Conservation (phyloP, 768 basidiomycete genomes). For the Kwoniella heveanensis region DNA sequence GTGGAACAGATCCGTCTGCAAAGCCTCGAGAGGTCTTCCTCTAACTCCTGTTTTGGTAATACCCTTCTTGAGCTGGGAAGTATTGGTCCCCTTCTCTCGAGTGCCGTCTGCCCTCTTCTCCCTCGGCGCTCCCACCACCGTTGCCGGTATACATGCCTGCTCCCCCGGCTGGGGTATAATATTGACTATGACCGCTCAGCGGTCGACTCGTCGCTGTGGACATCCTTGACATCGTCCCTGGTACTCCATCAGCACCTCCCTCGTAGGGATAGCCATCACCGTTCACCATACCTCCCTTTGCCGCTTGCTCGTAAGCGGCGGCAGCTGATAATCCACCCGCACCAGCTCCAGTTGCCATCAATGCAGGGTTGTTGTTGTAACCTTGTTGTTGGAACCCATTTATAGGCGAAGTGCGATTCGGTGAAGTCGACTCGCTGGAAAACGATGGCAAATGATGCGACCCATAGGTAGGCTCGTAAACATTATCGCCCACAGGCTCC, state of each 20-base stretch:
- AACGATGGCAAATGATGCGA: conserved; percentile 19
- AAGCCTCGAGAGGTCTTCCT: too few species aligned
- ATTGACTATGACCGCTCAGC: conserved; percentile 20
- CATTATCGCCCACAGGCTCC: conserved; percentile 32
- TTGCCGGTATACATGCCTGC: not conserved
- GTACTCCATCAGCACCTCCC: not conserved
- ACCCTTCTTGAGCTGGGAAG: not conserved
- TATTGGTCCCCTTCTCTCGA: not conserved
- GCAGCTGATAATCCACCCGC: conserved; percentile 9
- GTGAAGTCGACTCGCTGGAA: conserved; percentile 5
- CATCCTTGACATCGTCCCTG: conserved; percentile 9
- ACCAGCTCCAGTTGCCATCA: not conserved
- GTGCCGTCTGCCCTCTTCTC: not conserved
- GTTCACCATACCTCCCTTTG: conserved; percentile 14
- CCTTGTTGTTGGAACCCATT: conserved; percentile 1
- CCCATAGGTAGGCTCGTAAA: conserved; percentile 24
- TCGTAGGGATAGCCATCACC: not conserved
- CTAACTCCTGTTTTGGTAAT: not conserved
- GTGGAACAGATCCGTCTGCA: too few species aligned
- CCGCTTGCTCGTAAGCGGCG: conserved; percentile 30
- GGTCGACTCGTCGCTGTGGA: conserved; percentile 17
- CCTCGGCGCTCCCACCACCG: not conserved
- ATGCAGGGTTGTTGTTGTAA: not conserved
- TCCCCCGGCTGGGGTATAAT: conserved; percentile 19
- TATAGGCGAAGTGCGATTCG: not conserved